Evolutionary conservation across 768 basidiomycete genomes (phyloP), one percentile per base, ranked within the genome.

Genomic region (Cyclocybe cylindracea): DNA sequence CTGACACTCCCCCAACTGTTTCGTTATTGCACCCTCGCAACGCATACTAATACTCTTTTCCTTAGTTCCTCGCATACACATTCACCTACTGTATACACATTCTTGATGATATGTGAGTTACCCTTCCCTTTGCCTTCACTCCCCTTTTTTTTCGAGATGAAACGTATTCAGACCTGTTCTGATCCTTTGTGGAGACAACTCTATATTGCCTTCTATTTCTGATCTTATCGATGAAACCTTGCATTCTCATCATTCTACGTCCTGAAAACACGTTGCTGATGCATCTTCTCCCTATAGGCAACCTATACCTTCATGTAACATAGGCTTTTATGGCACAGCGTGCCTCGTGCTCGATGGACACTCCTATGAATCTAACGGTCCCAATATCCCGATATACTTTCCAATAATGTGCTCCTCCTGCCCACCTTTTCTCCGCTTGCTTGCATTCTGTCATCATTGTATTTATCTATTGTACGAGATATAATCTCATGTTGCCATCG

Each of bases 151-250:
- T 56, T 54, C 51, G 66, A 61, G 79, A 82, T 82, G 80, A 79
- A 71, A 70, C 68, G 53, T 55, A 51, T 71, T 83, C 82, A 84
- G 83, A 86, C 83, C 83, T 85, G 82, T 84, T 83, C 83, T 80
- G 82, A 78, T 63, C 60, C 66, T 70, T 56, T 73, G 68, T 82
- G 78, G 76, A 77, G 82, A 83, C 61, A 78, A 78, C 57, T 56
- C 53, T 64, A 68, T 74, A 82, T 84, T 82, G 80, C 80, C 77
- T 80, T 70, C 73, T 70, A 58, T 64, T 66, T 63, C 70, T 74
- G 70, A 76, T 59, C 50, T 55, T 58, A 36, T 59, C 36, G 39
- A 32, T 31, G 24, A 24, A 24, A 24, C 34, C 33, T 49, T 45
- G 5, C 43, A 11, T 45, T 31, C 31, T 32, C 24, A 24, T 24